Evolutionary conservation across 164 flowering plant genomes (phyloP).

Genomic region (Euptelea pleiosperma): DNA sequence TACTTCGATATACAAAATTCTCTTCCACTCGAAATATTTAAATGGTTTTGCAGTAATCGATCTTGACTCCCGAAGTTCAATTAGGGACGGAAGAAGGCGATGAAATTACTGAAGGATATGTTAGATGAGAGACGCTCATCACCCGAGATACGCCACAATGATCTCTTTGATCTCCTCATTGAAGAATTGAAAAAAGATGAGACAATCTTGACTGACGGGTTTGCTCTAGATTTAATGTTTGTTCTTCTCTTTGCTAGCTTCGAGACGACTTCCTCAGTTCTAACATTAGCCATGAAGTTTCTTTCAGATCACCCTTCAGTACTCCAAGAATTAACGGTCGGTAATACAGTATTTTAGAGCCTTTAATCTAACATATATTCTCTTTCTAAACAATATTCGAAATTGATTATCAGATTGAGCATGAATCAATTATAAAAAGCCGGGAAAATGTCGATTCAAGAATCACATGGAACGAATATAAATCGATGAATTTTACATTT

Average conservation of each 20-base stretch:
- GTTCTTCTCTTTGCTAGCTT: conserved; percentile 35
- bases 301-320: conserved; percentile 55
- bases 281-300: conserved; percentile 24
- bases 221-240: conserved; percentile 28
- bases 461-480: conserved; percentile 38
- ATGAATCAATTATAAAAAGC: conserved; percentile 24
- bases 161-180: conserved; percentile 51
- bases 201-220: conserved; percentile 22
- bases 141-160: conserved; percentile 44
- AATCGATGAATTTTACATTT: conserved; percentile 38
- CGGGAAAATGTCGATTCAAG: conserved; percentile 21
- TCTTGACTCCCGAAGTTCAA: not conserved
- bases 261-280: conserved; percentile 27
- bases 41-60: not conserved
- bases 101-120: conserved; percentile 59
- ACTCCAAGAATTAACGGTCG: conserved; percentile 55
- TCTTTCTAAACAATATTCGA: not conserved
- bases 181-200: conserved; percentile 29
- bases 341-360: conserved; percentile 1
- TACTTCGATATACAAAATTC: not conserved
- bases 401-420: conserved; percentile 25
- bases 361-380: not conserved
- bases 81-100: conserved; percentile 80
- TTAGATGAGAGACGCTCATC: conserved; percentile 50
- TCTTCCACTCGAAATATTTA: not conserved